Conservation (phyloP, 805 yeast species). For the Tetrapisispora pingtungensis region DNA sequence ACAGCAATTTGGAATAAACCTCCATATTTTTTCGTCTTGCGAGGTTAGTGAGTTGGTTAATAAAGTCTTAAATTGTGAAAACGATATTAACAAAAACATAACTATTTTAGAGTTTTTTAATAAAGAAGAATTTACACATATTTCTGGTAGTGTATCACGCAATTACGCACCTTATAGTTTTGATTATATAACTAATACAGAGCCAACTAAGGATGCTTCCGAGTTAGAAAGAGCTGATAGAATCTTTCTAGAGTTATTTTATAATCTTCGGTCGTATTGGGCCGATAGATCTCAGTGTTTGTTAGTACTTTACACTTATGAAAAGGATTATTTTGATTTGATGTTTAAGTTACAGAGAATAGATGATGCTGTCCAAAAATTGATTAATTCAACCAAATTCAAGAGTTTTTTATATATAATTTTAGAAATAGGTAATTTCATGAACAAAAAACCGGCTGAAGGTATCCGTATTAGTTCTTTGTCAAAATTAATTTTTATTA, state of each 20-base stretch:
- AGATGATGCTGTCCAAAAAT: slow-evolving; percentile 48
- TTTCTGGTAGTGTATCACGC: slow-evolving; percentile 45
- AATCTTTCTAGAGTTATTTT: slow-evolving; percentile 56
- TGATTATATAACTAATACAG: slow-evolving; percentile 32
- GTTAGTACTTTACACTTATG: slow-evolving; percentile 43
- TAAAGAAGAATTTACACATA: slow-evolving; percentile 52
- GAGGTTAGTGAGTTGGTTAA: slow-evolving; percentile 45
- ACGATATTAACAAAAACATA: slow-evolving; percentile 39
- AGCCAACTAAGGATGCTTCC: slow-evolving; percentile 36
- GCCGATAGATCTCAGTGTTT: slow-evolving; percentile 58
- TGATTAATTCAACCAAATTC: slow-evolving; percentile 44
- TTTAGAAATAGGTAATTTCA: slow-evolving; percentile 65
- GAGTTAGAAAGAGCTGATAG: slow-evolving; percentile 63
- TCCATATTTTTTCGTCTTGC: slow-evolving; percentile 49
- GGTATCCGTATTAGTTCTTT: slow-evolving; percentile 66
- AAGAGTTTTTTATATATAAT: slow-evolving; percentile 54
- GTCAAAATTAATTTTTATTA: slow-evolving; percentile 60
- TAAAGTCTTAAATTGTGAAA: slow-evolving; percentile 53
- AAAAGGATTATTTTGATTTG: slow-evolving; percentile 57
- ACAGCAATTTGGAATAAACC: slow-evolving; percentile 71
- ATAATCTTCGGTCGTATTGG: slow-evolving; percentile 64
- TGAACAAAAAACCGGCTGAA: slow-evolving; percentile 66
- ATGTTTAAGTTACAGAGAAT: slow-evolving; percentile 43
- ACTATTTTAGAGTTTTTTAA: slow-evolving; percentile 62
- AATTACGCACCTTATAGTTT: slow-evolving; percentile 56